Base-by-base conservation (phyloP, 768 basidiomycete genomes). In the Boletellus emodensis region DNA sequence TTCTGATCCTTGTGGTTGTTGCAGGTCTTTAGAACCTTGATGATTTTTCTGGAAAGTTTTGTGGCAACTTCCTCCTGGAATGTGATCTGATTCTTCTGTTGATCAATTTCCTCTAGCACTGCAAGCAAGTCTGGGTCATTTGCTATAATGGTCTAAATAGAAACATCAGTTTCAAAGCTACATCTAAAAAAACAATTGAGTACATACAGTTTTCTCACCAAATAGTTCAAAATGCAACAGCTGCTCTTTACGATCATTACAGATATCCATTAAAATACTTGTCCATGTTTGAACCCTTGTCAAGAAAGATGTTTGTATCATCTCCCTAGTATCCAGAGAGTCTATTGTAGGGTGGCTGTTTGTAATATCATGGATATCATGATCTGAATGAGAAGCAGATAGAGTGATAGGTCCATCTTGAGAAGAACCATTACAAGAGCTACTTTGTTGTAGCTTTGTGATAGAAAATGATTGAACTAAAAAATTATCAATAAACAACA, bases 101-200 rank as follows among this genome's bases (percentile, higher is more conserved):
- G 32, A 14, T 68, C 52, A 26, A 68, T 62, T 1, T 66, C 46
- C 33, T 39, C 46, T 22, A 70, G 18, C 0, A 68, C 6, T 1
- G 40, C 11, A 13, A 68, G 48, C 45, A 68, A 24, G 20, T 56
- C 26, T 35, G 52, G 28, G n/a, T 17, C 28, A 17, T 45, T n/a
- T n/a, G n/a, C 2, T 38, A 4, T 28, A 1, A 30, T 15, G 2
- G 15, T 40, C 64, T 66, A 18, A 36, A 36, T 3, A 20, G 7
- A 7, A 43, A 24, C 26, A 4, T 63, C 2, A 58, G 5, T 34
- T 8, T 13, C 0, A n/a, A 12, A 0, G 2, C 10, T 12, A 28
- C 0, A n/a, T 12, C 6, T 12, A 9, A 35, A 1, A 6, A 32
- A 14, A 44, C 51, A 24, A 1, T 20, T 1, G 12, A 1, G 1